Percentiles rank a stretch among this genome's conserved stretches.
Conservation (phyloP, 306 rosid species). For the Quercus mongolica region DNA sequence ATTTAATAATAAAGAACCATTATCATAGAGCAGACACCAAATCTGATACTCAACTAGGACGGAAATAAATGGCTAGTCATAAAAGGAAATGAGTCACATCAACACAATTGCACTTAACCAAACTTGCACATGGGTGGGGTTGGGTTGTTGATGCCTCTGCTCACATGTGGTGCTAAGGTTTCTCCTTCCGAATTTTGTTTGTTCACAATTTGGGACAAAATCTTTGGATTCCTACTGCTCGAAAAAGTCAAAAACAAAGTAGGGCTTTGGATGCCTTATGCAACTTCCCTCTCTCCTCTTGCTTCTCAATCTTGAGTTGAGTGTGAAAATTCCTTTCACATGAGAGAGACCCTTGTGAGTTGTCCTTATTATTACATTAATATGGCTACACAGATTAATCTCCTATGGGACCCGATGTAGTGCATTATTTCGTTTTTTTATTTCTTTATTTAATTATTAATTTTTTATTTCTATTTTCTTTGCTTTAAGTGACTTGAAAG, state of each 20-base stretch:
- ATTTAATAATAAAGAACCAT: too few species aligned
- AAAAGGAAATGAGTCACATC: conserved; percentile 32
- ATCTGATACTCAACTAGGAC: neutral
- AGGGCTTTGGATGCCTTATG: conserved; percentile 13
- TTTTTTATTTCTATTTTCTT: too few species aligned
- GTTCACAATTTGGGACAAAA: neutral
- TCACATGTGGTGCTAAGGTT: neutral
- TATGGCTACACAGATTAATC: too few species aligned
- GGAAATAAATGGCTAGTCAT: neutral
- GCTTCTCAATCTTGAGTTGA: neutral
- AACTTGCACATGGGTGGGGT: conserved; percentile 62
- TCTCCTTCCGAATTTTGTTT: conserved; percentile 8
- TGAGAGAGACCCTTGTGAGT: neutral
- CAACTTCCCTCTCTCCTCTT: neutral
- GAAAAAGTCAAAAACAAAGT: neutral
- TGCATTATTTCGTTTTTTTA: too few species aligned
- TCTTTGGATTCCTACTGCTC: conserved; percentile 43
- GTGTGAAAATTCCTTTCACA: neutral
- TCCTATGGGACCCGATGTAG: too few species aligned
- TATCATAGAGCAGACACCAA: rapidly evolving
- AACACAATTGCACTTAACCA: conserved; percentile 11
- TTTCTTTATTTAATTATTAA: too few species aligned
- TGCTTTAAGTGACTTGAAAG: too few species aligned
- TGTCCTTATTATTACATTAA: neutral
- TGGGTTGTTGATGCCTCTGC: conserved; percentile 28